Percentiles rank a stretch among this genome's conserved stretches.
These are phyloP conservation scores for Salix koriyanagi DNA, from an alignment of 345 rosid genomes.

Conservation along the genomic window DNA sequence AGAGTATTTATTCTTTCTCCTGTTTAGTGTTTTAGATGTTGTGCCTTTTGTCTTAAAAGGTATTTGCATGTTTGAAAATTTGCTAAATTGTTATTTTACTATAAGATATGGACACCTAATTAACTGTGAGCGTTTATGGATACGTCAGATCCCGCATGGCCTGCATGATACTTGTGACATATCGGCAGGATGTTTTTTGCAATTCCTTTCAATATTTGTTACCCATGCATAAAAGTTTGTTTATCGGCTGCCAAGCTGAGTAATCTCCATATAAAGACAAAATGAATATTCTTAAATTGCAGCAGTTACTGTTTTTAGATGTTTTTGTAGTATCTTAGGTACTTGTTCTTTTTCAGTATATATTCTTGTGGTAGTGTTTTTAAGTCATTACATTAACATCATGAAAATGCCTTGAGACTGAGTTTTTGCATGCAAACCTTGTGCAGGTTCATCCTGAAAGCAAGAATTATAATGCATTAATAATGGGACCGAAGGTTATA, in stretches of 20 bases:
- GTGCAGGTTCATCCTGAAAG: too few relatives aligned
- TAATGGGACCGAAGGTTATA: too few relatives aligned
- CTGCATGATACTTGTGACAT: not conserved
- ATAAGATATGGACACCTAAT: not conserved
- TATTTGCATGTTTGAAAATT: not conserved
- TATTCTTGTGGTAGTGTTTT: too few relatives aligned
- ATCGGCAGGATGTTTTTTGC: not conserved
- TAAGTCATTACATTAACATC: too few relatives aligned
- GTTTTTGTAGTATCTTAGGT: not conserved
- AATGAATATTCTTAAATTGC: not conserved
- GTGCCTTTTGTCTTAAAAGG: not conserved
- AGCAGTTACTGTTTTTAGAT: not conserved
- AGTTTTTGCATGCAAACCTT: too few relatives aligned
- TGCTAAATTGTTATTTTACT: not conserved
- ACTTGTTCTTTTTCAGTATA: not conserved
- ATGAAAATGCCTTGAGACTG: too few relatives aligned
- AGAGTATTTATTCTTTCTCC: not conserved
- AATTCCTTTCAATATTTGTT: not conserved
- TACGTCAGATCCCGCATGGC: not conserved
- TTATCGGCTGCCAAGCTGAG: not conserved
- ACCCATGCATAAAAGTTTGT: not conserved
- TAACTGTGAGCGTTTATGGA: not conserved
- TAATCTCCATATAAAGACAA: not conserved
- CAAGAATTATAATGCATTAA: too few relatives aligned
- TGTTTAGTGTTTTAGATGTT: not conserved